Evolutionary conservation across 371 early-diverging fungal genomes (phyloP), one percentile per base, ranked within the genome.

Genomic region (Haplosporangium sp.): DNA sequence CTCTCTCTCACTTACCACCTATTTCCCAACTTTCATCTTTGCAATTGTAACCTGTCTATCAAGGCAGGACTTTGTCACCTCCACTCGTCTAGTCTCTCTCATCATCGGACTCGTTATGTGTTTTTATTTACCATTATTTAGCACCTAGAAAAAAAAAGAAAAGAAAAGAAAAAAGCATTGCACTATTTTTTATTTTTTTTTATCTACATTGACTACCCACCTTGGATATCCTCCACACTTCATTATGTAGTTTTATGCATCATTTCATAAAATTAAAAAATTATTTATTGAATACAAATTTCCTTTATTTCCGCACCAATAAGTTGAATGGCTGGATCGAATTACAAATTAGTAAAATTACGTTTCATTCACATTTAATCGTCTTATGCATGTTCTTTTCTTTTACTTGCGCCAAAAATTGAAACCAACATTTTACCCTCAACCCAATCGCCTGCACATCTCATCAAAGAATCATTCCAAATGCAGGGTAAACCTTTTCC

Each of bases 141-240:
- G 50, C 50, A 13, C 47, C 34, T 63, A 38, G 39, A 45, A 40
- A 58, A 66, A 60, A 42, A 39, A 60, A 60, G 50, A 59, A 34
- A 52, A 39, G 48, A 45, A 58, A 59, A 60, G 47, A 58, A 57
- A 20, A 65, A 50, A 63, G 37, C 19, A 47, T 27, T 50, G 20
- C 64, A 27, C 55, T 58, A 9, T 58, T 2, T 37, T 58, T 55
- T 53, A 6, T 37, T 58, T 55, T 53, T 53, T 35, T 55, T 55
- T 55, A 34, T 55, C 55, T 55, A 11, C 35, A 8, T 15, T 17
- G 11, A 44, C 59, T 15, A 61, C 76, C 71, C 62, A 52, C 76
- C 48, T 61, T 76, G 76, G 76, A 76, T 67, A 76, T 76, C 76
- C 76, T 76, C 76, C 76, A 62, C 70, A 50, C 50, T 50, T 50